Conservation (phyloP, 164 flowering plant species). For the Buxus sempervirens region DNA sequence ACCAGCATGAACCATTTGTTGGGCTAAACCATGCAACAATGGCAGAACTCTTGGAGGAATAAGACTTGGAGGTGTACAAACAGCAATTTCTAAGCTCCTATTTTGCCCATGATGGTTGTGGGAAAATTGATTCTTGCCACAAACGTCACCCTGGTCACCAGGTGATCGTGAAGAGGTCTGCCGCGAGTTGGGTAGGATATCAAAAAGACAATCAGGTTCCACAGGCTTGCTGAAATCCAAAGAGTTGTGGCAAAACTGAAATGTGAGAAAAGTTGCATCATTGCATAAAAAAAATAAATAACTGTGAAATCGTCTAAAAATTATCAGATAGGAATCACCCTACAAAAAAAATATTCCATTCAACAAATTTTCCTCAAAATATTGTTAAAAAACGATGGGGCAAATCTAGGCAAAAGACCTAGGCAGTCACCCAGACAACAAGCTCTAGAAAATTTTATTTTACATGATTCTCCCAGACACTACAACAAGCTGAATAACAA, state of each 20-base stretch:
- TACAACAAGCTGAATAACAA: no score
- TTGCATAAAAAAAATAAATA: neutral
- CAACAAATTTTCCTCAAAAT: neutral
- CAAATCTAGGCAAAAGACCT: no score
- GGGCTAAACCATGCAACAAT: slow-evolving; percentile 76
- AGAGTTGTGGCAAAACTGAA: neutral
- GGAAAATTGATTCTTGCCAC: slow-evolving; percentile 31
- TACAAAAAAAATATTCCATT: neutral
- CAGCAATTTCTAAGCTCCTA: slow-evolving; percentile 44
- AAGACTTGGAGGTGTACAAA: slow-evolving; percentile 73
- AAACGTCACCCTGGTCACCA: slow-evolving; percentile 38
- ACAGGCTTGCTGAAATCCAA: slow-evolving; percentile 77
- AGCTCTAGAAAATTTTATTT: no score
- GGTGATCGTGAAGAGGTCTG: slow-evolving; percentile 76
- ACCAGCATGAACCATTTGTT: slow-evolving; percentile 83
- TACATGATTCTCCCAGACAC: no score
- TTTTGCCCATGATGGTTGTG: slow-evolving; percentile 38
- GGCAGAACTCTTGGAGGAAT: slow-evolving; percentile 89
- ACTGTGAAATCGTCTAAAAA: neutral
- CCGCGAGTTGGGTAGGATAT: slow-evolving; percentile 75
- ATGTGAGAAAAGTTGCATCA: neutral
- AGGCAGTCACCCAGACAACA: no score
- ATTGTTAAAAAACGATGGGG: no score
- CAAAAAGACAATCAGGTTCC: slow-evolving; percentile 93
- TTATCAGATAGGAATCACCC: neutral